These are phyloP conservation scores for Linum lewisii DNA, from an alignment of 345 rosid genomes.

Conservation along the genomic window DNA sequence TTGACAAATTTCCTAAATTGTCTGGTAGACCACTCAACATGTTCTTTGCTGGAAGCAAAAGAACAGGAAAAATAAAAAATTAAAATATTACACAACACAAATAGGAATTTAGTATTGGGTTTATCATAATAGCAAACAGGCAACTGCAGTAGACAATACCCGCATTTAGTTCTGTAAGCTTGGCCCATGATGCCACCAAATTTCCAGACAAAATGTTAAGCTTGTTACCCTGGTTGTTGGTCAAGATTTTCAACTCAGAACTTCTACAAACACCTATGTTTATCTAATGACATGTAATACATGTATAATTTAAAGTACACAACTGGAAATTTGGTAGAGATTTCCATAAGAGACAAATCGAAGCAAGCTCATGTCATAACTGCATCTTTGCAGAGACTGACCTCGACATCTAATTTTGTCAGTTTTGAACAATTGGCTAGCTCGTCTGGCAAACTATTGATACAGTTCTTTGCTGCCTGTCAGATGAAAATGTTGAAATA, in stretches of 20 bases:
- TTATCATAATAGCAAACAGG: slow-evolving; percentile 8
- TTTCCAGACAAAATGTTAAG: slow-evolving; percentile 42
- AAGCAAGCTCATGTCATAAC: background rate
- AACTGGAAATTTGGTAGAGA: background rate
- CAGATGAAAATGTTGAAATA: slow-evolving; percentile 5
- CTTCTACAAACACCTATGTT: background rate
- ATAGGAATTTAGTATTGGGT: background rate
- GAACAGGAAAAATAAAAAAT: background rate
- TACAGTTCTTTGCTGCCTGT: slow-evolving; percentile 70
- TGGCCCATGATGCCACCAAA: slow-evolving; percentile 60
- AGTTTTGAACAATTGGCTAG: slow-evolving; percentile 60
- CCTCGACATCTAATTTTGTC: slow-evolving; percentile 81
- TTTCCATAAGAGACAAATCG: background rate
- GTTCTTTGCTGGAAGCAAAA: slow-evolving; percentile 56
- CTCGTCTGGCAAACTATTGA: slow-evolving; percentile 61
- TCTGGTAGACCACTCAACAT: slow-evolving; percentile 59
- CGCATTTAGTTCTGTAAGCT: slow-evolving; percentile 73
- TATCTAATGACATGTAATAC: background rate
- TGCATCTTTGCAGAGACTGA: slow-evolving; percentile 14
- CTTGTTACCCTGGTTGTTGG: slow-evolving; percentile 65
- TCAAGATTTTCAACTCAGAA: background rate
- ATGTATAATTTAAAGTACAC: background rate
- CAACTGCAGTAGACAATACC: slow-evolving; percentile 29
- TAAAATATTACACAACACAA: slow-evolving; percentile 5
- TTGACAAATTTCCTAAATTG: slow-evolving; percentile 61